Evolutionary conservation across 441 rosid species (phyloP).

Genomic region (Adansonia rubrostipa): DNA sequence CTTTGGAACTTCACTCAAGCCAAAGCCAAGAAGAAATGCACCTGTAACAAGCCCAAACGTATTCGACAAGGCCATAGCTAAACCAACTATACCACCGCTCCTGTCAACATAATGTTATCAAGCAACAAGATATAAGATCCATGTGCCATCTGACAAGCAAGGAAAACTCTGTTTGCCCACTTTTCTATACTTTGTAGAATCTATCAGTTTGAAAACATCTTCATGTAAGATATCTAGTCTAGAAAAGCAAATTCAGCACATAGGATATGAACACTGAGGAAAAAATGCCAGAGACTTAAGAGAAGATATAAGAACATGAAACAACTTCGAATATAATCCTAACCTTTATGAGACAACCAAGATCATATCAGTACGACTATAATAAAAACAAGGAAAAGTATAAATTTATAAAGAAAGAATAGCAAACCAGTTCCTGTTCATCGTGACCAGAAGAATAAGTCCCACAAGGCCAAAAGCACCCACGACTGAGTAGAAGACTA

Average conservation of each 20-base stretch:
- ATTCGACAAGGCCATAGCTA: constrained; percentile 95
- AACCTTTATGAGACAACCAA: constrained; percentile 23
- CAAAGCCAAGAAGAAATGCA: constrained; percentile 98
- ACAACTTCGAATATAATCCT: constrained; percentile 20
- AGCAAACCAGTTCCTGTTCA: constrained; percentile 57
- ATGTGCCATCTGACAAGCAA: not conserved
- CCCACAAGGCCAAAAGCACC: constrained; percentile 87
- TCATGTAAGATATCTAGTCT: not conserved
- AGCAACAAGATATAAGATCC: constrained; percentile 20
- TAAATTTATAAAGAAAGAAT: constrained; percentile 25
- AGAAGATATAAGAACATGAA: constrained; percentile 2
- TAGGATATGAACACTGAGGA: not conserved
- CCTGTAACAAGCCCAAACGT: constrained; percentile 99
- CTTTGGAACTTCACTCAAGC: constrained; percentile 95
- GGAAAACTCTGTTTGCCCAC: not conserved
- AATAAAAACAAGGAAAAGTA: constrained; percentile 22
- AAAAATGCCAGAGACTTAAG: constrained; percentile 16
- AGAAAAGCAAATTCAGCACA: constrained; percentile 20
- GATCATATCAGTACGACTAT: constrained; percentile 15
- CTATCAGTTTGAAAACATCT: constrained; percentile 5
- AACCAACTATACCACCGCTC: constrained; percentile 67
- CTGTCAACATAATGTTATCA: constrained; percentile 45
- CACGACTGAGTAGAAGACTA: constrained; percentile 84
- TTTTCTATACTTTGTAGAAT: constrained; percentile 8
- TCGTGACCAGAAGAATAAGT: constrained; percentile 81